phyloP scores from a whole-genome alignment of 2,329 filamentous ascomycete species.

The Pyricularia pennisetigena region DNA sequence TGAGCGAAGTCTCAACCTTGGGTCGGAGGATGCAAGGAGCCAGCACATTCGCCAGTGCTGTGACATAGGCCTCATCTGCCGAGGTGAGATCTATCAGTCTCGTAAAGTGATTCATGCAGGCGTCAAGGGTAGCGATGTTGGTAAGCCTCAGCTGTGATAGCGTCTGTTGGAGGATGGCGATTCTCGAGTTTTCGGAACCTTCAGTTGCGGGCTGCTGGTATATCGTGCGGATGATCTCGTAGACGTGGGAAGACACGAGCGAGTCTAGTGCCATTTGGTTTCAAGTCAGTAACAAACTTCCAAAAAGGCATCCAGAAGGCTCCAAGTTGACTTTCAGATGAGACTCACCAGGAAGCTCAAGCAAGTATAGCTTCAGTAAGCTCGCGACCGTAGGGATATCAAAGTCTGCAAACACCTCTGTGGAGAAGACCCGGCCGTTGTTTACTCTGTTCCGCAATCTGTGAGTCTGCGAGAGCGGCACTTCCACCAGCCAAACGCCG shows the following conservation, averaged over 20 bases:
- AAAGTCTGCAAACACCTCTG: conserved; percentile 73
- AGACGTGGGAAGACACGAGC: conserved; percentile 95
- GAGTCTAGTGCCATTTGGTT: conserved; percentile 52
- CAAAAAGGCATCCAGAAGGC: not conserved
- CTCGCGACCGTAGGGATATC: conserved; percentile 92
- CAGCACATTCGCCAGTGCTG: conserved; percentile 62
- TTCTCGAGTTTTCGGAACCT: conserved; percentile 64
- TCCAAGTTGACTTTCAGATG: not conserved
- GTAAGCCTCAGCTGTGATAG: conserved; percentile 88
- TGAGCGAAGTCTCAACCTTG: conserved; percentile 77
- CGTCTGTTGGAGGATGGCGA: conserved; percentile 90
- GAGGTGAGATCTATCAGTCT: conserved; percentile 94
- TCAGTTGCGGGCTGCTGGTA: conserved; percentile 77
- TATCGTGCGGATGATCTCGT: conserved; percentile 97
- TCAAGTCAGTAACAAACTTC: not conserved
- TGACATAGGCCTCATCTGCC: conserved; percentile 78
- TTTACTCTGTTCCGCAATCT: conserved; percentile 76
- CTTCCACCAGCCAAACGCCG: conserved; percentile 89
- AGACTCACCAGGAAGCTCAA: conserved; percentile 79
- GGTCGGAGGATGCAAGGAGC: conserved; percentile 84
- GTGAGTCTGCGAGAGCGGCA: conserved; percentile 76
- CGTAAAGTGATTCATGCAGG: conserved; percentile 96
- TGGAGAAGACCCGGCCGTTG: conserved; percentile 69
- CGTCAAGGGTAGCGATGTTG: conserved; percentile 97
- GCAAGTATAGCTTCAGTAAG: conserved; percentile 84